Evolutionary conservation across 169 alveolate species (phyloP), one percentile per base, ranked within the genome.

Genomic region (Perkinsus olseni): DNA sequence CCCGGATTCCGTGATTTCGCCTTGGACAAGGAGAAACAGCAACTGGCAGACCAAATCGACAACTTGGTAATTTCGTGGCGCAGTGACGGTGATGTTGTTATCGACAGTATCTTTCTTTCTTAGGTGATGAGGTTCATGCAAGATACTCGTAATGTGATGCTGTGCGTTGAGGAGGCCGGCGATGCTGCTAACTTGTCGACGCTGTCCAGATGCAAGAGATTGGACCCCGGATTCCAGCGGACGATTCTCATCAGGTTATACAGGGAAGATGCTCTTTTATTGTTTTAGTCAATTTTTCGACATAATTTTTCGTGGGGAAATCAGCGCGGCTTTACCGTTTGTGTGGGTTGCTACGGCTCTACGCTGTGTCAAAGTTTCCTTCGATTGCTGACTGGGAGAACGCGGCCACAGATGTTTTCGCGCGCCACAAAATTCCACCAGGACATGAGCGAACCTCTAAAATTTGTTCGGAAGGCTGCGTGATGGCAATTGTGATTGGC

Each of bases 1-100:
- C 95, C 95, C 6, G 95, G 95, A 13, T 94, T 94, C 93, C 94
- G 95, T 34, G 95, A 94, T 37, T 94, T 94, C 39, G 94, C 95
- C 20, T 36, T 94, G 48, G 95, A 94, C 74, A 36, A 91, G 45
- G 94, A 92, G 40, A 94, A 94, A 93, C 94, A 94, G 91, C 38
- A 36, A 39, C 38, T 74, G 74, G 93, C 93, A 17, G 82, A 62
- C 39, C 74, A 50, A 38, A 92, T 92, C 39, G 93, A 92, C 34
- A 62, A 24, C 24, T 39, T 37, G 34, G 91, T 48, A 21, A 51
- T 8, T 13, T 17, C 20, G 20, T 0, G 74, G 91, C 38, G 74
- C 93, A 11, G 93, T 91, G 92, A 91, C 91, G 94, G 91, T 92
- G 24, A 91, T 74, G 21, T 39, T 45, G 40, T 93, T 92, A 28